These are phyloP conservation scores for Apiospora malaysiana DNA, from an alignment of 2,329 filamentous ascomycete species.

Conservation along the genomic window DNA sequence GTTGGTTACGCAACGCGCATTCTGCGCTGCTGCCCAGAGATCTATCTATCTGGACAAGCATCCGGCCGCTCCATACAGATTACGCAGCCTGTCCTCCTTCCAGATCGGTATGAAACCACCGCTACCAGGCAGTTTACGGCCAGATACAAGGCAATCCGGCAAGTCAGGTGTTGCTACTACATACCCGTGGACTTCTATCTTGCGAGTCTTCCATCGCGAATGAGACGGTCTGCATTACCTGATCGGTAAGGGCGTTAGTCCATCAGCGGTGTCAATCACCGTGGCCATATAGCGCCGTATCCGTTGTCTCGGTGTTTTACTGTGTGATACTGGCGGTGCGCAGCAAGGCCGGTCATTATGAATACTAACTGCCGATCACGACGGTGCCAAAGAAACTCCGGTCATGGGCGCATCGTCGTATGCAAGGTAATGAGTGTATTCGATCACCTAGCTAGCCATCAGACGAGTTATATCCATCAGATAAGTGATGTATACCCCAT, in stretches of 20 bases:
- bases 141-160: background rate
- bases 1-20: background rate
- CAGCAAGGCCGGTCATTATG: background rate
- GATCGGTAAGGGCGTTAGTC: background rate
- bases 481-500: background rate
- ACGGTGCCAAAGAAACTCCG: background rate
- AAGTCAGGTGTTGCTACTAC: background rate
- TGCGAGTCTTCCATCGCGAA: background rate
- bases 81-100: conserved; percentile 10
- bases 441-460: background rate
- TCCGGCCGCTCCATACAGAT: background rate
- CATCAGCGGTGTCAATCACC: background rate
- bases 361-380: background rate
- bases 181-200: background rate
- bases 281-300: background rate
- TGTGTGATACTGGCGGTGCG: background rate
- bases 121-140: background rate
- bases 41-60: background rate
- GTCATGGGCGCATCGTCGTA: background rate
- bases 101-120: background rate
- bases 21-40: background rate
- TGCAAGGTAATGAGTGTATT: background rate
- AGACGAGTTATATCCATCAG: background rate
- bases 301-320: background rate
- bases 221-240: background rate